phyloP scores from a whole-genome alignment of 352 stramenopile species.

The Peronosclerospora sorghi region DNA sequence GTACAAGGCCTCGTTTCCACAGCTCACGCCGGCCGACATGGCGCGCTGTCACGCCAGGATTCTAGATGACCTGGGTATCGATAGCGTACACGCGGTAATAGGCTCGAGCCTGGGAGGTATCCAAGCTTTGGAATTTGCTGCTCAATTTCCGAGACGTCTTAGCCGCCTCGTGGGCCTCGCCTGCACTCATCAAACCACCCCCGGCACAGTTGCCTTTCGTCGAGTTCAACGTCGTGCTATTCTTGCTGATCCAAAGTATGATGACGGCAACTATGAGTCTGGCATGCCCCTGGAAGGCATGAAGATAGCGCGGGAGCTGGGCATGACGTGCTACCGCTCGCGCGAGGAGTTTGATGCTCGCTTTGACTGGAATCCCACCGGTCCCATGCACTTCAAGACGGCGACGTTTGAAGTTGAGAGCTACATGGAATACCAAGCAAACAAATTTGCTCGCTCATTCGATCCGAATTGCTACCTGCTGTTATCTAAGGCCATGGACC shows the following conservation, averaged over 20 bases:
- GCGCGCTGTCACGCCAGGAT: slow-evolving; percentile 65
- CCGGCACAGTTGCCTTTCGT: slow-evolving; percentile 75
- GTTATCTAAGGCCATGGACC: slow-evolving; percentile 82
- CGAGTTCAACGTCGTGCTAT: slow-evolving; percentile 79
- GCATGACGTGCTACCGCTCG: slow-evolving; percentile 85
- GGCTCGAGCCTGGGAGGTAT: slow-evolving; percentile 84
- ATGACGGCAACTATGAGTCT: slow-evolving; percentile 64
- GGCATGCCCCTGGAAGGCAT: slow-evolving; percentile 59
- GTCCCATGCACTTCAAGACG: slow-evolving; percentile 55
- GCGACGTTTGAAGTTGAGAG: slow-evolving; percentile 82
- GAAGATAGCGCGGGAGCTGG: slow-evolving; percentile 76
- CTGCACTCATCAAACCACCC: slow-evolving; percentile 80
- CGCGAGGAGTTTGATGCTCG: slow-evolving; percentile 77
- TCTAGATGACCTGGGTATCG: slow-evolving; percentile 64
- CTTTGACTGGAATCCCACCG: slow-evolving; percentile 81
- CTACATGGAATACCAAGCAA: slow-evolving; percentile 86
- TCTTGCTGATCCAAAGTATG: slow-evolving; percentile 61
- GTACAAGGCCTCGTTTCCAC: slow-evolving; percentile 67
- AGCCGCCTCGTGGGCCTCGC: slow-evolving; percentile 67
- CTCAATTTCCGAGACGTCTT: slow-evolving; percentile 65
- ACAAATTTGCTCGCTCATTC: slow-evolving; percentile 75
- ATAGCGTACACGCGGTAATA: slow-evolving; percentile 71
- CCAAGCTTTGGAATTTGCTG: slow-evolving; percentile 78
- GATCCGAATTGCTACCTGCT: slow-evolving; percentile 86
- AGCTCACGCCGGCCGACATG: slow-evolving; percentile 81